Conservation (phyloP, 352 stramenopile species). For the Plasmopara halstedii region DNA sequence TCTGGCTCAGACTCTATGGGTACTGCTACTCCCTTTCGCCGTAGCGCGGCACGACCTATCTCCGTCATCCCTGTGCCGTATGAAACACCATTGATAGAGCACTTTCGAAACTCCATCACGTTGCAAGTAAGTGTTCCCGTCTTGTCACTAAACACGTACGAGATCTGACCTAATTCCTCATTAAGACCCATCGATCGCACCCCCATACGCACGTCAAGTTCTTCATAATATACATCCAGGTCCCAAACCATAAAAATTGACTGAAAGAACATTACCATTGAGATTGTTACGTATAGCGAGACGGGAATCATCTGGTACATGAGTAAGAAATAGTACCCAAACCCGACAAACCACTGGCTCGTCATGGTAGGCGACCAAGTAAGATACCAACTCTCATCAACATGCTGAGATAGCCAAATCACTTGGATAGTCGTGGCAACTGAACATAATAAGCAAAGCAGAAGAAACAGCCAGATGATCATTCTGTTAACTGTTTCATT, state of each 20-base stretch:
- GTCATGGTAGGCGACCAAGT: conserved; percentile 33
- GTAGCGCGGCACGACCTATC: conserved; percentile 62
- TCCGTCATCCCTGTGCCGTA: conserved; percentile 88
- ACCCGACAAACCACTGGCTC: conserved; percentile 69
- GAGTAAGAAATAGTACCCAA: conserved; percentile 92
- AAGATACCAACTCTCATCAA: conserved; percentile 44
- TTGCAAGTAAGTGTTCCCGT: conserved; percentile 93
- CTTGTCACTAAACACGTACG: conserved; percentile 90
- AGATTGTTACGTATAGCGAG: conserved; percentile 96
- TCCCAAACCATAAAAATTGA: conserved; percentile 91
- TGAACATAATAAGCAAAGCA: conserved; percentile 51
- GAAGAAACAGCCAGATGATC: conserved; percentile 69
- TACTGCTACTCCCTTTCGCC: conserved; percentile 52
- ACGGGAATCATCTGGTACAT: conserved; percentile 97
- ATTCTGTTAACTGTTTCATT: conserved; percentile 74
- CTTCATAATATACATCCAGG: conserved; percentile 88
- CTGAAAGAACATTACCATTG: conserved; percentile 93
- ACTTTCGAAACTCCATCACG: conserved; percentile 94
- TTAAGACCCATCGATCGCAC: conserved; percentile 81
- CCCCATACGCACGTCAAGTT: conserved; percentile 84
- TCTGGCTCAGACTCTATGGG: conserved; percentile 28
- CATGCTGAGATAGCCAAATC: conserved; percentile 49
- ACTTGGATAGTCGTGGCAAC: conserved; percentile 52
- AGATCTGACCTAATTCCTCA: conserved; percentile 90
- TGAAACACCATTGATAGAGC: conserved; percentile 87